Percentiles rank a stretch among this genome's conserved stretches.
Evolutionary conservation across 805 yeast genomes (phyloP).

Genomic region (Kodamaea jinghongensis): DNA sequence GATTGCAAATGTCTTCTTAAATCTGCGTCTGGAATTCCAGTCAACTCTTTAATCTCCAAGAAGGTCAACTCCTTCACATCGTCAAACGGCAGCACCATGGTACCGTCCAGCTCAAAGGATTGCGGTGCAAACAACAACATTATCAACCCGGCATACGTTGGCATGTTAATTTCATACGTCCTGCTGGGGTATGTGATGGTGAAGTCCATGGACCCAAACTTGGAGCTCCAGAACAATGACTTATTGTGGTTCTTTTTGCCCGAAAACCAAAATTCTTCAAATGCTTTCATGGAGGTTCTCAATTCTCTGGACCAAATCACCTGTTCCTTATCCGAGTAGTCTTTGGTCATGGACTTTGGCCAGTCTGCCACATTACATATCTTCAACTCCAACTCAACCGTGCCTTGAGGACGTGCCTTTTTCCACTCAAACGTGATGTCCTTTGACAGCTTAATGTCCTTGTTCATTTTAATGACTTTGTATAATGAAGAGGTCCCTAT

Average conservation of each 20-base stretch:
- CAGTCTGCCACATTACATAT: constrained; percentile 44
- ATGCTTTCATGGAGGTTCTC: constrained; percentile 33
- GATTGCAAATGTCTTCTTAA: constrained; percentile 77
- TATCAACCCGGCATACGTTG: constrained; percentile 77
- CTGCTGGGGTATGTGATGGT: constrained; percentile 64
- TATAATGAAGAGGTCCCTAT: constrained; percentile 77
- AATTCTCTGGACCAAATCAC: constrained; percentile 42
- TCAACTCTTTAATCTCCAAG: constrained; percentile 59
- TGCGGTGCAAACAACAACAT: constrained; percentile 63
- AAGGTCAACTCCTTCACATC: constrained; percentile 56
- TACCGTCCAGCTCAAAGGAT: constrained; percentile 28
- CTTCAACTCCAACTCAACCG: constrained; percentile 38
- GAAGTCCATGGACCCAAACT: constrained; percentile 79
- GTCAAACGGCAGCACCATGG: constrained; percentile 40
- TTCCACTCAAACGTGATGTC: constrained; percentile 42
- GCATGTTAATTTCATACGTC: constrained; percentile 75
- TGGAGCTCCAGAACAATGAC: constrained; percentile 69
- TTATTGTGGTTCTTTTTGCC: constrained; percentile 41
- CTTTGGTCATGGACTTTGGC: constrained; percentile 47
- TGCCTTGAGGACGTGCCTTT: constrained; percentile 15
- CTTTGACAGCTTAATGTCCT: constrained; percentile 59
- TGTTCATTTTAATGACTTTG: constrained; percentile 81
- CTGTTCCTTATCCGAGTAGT: constrained; percentile 24
- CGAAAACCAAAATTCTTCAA: constrained; percentile 41
- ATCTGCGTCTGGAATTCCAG: constrained; percentile 73